These are phyloP conservation scores for Fusarium globosum DNA, from an alignment of 2,329 filamentous ascomycete species.

Conservation along the genomic window DNA sequence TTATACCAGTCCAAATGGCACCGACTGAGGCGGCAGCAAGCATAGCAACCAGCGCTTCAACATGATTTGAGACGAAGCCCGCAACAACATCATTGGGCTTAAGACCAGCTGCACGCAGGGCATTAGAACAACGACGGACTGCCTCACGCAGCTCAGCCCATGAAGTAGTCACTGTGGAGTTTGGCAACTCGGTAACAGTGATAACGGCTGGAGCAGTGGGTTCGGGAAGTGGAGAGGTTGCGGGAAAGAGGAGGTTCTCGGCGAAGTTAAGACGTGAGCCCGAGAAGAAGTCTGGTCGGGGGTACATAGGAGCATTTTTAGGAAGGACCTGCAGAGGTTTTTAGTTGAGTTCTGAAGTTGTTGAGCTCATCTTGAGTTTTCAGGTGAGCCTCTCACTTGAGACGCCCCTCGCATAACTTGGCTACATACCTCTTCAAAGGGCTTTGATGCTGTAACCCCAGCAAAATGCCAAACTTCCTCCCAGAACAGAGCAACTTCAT, in stretches of 20 bases:
- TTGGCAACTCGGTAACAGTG: slow-evolving; percentile 79
- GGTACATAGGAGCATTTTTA: slow-evolving; percentile 78
- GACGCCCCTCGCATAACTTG: too few relatives aligned
- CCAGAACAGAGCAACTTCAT: slow-evolving; percentile 83
- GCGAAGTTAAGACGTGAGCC: slow-evolving; percentile 89
- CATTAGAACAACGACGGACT: slow-evolving; percentile 78
- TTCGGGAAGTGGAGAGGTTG: slow-evolving; percentile 53
- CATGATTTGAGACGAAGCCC: slow-evolving; percentile 89
- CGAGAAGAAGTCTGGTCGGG: slow-evolving; percentile 86
- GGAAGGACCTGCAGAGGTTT: slow-evolving; percentile 71
- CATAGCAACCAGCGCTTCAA: slow-evolving; percentile 88
- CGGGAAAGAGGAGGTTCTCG: slow-evolving; percentile 90
- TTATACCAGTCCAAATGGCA: slow-evolving; percentile 92
- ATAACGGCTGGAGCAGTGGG: slow-evolving; percentile 77
- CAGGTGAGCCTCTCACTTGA: slow-evolving; percentile 14
- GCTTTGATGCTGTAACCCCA: slow-evolving; percentile 75
- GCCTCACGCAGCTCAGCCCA: slow-evolving; percentile 85
- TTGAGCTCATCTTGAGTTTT: background rate
- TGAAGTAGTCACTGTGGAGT: slow-evolving; percentile 66
- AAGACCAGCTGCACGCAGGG: slow-evolving; percentile 75
- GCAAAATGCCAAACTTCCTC: slow-evolving; percentile 85
- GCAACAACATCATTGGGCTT: slow-evolving; percentile 66
- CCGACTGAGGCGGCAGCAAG: slow-evolving; percentile 84
- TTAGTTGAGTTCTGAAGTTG: slow-evolving; percentile 16
- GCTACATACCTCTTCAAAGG: slow-evolving; percentile 67